Evolutionary conservation across 2,329 filamentous ascomycete genomes (phyloP).

Genomic region (Ceratocystis variospora): DNA sequence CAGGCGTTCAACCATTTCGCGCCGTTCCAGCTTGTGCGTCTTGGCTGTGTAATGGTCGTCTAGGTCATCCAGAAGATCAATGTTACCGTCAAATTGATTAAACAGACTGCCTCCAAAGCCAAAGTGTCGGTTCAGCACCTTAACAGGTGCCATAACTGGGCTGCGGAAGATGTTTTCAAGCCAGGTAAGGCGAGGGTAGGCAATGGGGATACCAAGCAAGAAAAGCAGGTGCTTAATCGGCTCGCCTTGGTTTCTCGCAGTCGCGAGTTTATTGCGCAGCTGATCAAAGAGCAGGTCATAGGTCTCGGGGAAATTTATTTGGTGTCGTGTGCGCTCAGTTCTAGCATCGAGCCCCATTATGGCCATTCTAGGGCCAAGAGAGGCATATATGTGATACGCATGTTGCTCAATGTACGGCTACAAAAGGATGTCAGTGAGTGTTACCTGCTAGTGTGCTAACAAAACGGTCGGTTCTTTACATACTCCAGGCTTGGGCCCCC

Average conservation of each 20-base stretch:
- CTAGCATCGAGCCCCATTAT: conserved; percentile 85
- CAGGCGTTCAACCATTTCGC: conserved; percentile 61
- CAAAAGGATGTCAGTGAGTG: neutral
- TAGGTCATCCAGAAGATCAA: conserved; percentile 82
- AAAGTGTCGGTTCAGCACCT: conserved; percentile 80
- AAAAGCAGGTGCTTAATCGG: conserved; percentile 82
- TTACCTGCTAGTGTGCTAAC: conserved; percentile 25
- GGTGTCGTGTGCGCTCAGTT: conserved; percentile 84
- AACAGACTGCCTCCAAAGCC: conserved; percentile 74
- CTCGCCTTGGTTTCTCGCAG: conserved; percentile 49
- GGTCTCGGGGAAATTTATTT: conserved; percentile 87
- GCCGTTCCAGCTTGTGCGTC: conserved; percentile 81
- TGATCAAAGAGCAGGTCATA: conserved; percentile 74
- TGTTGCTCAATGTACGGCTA: conserved; percentile 81
- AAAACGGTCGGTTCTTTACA: conserved; percentile 26
- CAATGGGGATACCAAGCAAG: conserved; percentile 73
- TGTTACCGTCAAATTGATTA: conserved; percentile 86
- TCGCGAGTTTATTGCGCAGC: conserved; percentile 57
- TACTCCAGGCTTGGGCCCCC: conserved; percentile 60
- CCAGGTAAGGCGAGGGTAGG: conserved; percentile 89
- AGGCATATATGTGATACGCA: conserved; percentile 76
- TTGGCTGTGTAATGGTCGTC: conserved; percentile 93
- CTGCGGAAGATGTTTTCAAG: conserved; percentile 82
- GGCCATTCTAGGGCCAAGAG: conserved; percentile 66
- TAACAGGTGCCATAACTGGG: conserved; percentile 75